Conservation (phyloP, 495 filamentous ascomycete species). For the Tuber melanosporum region DNA sequence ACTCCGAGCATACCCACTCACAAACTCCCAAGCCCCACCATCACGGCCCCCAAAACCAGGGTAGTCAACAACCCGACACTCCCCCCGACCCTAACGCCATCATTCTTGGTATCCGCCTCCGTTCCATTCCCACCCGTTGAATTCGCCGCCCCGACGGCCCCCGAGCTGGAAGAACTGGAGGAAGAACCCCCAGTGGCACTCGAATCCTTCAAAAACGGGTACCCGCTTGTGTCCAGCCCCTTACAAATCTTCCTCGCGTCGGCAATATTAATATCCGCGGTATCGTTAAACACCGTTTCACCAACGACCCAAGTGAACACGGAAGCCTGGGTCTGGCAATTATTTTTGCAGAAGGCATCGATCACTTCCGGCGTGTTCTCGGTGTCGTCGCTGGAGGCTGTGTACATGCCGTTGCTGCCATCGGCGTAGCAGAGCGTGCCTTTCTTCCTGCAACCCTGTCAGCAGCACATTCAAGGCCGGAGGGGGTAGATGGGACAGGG, state of each 20-base stretch:
- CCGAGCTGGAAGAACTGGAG: neutral
- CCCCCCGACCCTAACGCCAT: neutral
- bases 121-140: neutral
- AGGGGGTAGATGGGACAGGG: neutral
- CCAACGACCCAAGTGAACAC: constrained; percentile 8
- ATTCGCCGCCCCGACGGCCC: neutral
- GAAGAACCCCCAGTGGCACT: neutral
- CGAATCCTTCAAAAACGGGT: constrained; percentile 11
- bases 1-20: neutral
- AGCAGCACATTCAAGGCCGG: neutral
- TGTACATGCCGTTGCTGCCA: neutral
- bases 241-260: constrained; percentile 15
- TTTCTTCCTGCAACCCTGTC: neutral
- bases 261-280: neutral
- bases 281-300: neutral
- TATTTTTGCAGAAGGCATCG: constrained; percentile 9
- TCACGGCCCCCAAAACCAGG: neutral
- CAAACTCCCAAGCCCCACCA: neutral
- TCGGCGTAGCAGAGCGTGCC: constrained; percentile 9
- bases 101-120: neutral
- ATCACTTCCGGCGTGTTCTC: constrained; percentile 9
- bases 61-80: neutral
- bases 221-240: constrained; percentile 13
- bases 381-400: neutral
- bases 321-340: constrained; percentile 9